A percentile compares a stretch with the other conserved stretches of the same genome.
Conservation (phyloP, 2,329 filamentous ascomycete genomes). For the Ophiostoma himal-ulmi region DNA sequence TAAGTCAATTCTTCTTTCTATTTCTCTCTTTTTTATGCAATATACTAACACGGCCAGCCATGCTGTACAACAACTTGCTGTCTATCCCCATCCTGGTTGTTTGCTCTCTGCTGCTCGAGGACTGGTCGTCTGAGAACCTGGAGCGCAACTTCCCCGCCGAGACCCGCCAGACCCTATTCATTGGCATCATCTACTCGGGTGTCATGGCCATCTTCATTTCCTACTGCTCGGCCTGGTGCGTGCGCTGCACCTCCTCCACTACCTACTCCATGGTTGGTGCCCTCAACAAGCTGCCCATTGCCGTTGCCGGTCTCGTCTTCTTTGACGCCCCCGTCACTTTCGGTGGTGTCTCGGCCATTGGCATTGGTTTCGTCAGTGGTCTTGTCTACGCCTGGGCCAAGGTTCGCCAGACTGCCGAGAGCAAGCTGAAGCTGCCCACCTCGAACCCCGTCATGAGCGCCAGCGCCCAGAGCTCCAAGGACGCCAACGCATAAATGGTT, state of each 20-base stretch:
- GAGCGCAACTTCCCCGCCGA: constrained; percentile 81
- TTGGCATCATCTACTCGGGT: constrained; percentile 91
- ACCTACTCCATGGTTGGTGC: constrained; percentile 99
- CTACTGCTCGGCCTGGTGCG: constrained; percentile 99
- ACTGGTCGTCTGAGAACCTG: constrained; percentile 86
- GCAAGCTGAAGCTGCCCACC: constrained; percentile 61
- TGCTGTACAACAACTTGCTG: constrained; percentile 99
- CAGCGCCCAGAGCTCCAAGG: constrained; percentile 83
- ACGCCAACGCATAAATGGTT: constrained; percentile 58
- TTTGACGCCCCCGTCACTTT: constrained; percentile 91
- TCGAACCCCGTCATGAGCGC: constrained; percentile 68
- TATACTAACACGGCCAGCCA: constrained; percentile 52
- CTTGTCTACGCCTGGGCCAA: constrained; percentile 86
- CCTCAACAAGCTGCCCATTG: constrained; percentile 95
- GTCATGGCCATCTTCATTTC: constrained; percentile 94
- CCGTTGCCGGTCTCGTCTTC: constrained; percentile 86
- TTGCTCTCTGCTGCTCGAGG: constrained; percentile 75
- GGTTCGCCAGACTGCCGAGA: constrained; percentile 66
- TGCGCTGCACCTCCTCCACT: constrained; percentile 92
- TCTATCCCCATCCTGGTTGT: constrained; percentile 87
- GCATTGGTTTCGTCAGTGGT: constrained; percentile 84
- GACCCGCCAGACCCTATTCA: constrained; percentile 69
- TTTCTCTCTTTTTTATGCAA: not conserved
- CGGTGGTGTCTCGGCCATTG: constrained; percentile 84
- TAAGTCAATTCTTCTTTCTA: constrained; percentile 43